Evolutionary conservation across 202 grass and related monocot species (phyloP).

Genomic region (Zoysia matrella): DNA sequence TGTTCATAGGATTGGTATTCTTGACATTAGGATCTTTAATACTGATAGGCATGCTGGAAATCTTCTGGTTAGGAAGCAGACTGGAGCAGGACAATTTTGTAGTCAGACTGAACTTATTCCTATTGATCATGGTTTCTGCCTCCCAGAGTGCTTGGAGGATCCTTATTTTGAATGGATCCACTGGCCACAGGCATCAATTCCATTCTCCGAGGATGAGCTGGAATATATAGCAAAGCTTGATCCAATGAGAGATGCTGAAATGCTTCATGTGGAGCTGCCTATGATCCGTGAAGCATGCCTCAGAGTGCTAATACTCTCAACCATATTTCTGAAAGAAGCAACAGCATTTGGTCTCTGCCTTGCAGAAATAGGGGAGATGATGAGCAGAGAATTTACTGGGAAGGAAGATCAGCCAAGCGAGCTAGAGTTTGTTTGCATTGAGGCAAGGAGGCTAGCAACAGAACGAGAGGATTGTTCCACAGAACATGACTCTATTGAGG

Average conservation of each 20-base stretch:
- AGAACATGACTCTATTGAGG: constrained; percentile 64
- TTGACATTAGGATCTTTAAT: not conserved
- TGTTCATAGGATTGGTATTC: too few relatives aligned
- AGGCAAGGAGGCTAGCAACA: constrained; percentile 69
- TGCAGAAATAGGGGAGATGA: constrained; percentile 98
- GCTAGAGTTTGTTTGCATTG: constrained; percentile 85
- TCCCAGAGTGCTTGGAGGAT: constrained; percentile 95
- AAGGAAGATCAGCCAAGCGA: constrained; percentile 91
- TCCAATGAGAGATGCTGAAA: constrained; percentile 79
- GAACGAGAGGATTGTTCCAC: constrained; percentile 62
- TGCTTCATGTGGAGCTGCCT: constrained; percentile 83
- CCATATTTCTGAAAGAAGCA: constrained; percentile 97
- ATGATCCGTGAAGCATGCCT: constrained; percentile 91
- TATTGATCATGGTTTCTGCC: constrained; percentile 95
- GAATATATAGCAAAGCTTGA: constrained; percentile 84
- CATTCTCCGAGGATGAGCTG: constrained; percentile 42
- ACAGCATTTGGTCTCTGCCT: constrained; percentile 79
- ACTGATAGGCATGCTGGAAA: too few relatives aligned
- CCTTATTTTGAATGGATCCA: constrained; percentile 99
- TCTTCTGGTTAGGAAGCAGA: too few relatives aligned
- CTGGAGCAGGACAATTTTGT: too few relatives aligned
- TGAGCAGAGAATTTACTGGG: constrained; percentile 88
- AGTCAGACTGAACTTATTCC: constrained; percentile 16
- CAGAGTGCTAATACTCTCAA: constrained; percentile 85
- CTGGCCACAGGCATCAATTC: constrained; percentile 83